Base-by-base conservation (phyloP, 306 rosid genomes). In the Ziziphus jujuba region DNA sequence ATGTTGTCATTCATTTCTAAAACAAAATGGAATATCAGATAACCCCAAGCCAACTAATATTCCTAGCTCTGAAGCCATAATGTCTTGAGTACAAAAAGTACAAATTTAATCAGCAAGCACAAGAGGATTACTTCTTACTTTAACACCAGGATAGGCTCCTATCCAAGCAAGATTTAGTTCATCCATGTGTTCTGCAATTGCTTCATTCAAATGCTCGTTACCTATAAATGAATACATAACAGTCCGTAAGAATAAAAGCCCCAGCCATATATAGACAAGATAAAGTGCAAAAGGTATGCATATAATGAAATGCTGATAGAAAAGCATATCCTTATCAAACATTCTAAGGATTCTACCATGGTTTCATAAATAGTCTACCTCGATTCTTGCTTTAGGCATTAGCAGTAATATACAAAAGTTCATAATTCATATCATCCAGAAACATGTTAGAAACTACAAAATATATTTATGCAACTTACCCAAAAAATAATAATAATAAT, bases 131-230 rank as follows among this genome's bases (percentile, higher is more conserved):
- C 17, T 35, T 48, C 80, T 50, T 70, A 76, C 76, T 70, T 50
- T 63, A 17, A 76, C 62, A 6, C 76, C 76, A 1, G 80, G 80
- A 65, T n/a, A 48, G 63, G 66, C 65, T 70, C 80, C 76, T 51
- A 76, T 76, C 80, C 80, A 76, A 58, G 80, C 68, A 20, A 63
- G 58, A 76, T 76, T 76, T 38, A 76, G 20, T 14, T 70, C 67
- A 38, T 70, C 5, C 33, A 11, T 45, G 56, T 35, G 35, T 31
- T 35, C 72, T 9, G n/a, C 54, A 56, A 58, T 43, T 20, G 76
- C 76, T 64, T 70, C 76, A 70, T 70, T 33, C 61, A 76, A 64
- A 49, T 63, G 43, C 50, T 25, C 63, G 62, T 70, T 76, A 20
- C 62, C 76, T 76, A 60, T 61, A 44, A 50, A 50, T 17, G 28